Conservation (phyloP, 306 rosid species). For the Canavalia ensiformis region DNA sequence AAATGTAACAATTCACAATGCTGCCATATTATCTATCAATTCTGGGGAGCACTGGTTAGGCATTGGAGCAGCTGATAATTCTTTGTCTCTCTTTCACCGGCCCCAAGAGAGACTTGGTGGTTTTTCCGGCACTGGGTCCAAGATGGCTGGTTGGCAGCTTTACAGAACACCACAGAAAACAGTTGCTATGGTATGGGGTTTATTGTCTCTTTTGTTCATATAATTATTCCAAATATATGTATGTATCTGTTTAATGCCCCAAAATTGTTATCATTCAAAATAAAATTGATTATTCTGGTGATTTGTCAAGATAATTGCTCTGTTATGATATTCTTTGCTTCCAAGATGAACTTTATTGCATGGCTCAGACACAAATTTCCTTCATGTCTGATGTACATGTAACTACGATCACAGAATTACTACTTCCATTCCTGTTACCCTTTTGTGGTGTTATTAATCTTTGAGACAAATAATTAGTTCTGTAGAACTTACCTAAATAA, state of each 20-base stretch:
- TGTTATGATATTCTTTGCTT: conserved; percentile 30
- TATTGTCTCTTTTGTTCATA: conserved; percentile 28
- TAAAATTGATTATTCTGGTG: not conserved
- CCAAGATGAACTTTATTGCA: conserved; percentile 17
- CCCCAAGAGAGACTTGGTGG: conserved; percentile 98
- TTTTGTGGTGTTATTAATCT: not conserved
- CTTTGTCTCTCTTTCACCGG: conserved; percentile 95
- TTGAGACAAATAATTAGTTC: conserved; percentile 10
- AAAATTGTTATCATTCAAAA: conserved; percentile 21
- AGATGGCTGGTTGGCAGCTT: conserved; percentile 96
- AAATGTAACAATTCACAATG: conserved; percentile 87
- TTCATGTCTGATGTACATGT: conserved; percentile 17
- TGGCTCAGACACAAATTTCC: conserved; percentile 22
- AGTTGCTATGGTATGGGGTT: conserved; percentile 78
- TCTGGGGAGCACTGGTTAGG: conserved; percentile 99
- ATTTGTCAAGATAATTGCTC: conserved; percentile 3
- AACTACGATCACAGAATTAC: conserved; percentile 5
- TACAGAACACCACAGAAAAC: conserved; percentile 96
- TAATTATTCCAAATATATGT: conserved; percentile 11
- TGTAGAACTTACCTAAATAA: not conserved
- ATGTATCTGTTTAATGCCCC: conserved; percentile 18
- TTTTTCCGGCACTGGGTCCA: conserved; percentile 78
- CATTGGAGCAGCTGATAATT: conserved; percentile 98
- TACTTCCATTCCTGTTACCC: conserved; percentile 9
- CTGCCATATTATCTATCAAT: conserved; percentile 86